Conservation (phyloP, 2,329 filamentous ascomycete species). For the Fusarium secorum region DNA sequence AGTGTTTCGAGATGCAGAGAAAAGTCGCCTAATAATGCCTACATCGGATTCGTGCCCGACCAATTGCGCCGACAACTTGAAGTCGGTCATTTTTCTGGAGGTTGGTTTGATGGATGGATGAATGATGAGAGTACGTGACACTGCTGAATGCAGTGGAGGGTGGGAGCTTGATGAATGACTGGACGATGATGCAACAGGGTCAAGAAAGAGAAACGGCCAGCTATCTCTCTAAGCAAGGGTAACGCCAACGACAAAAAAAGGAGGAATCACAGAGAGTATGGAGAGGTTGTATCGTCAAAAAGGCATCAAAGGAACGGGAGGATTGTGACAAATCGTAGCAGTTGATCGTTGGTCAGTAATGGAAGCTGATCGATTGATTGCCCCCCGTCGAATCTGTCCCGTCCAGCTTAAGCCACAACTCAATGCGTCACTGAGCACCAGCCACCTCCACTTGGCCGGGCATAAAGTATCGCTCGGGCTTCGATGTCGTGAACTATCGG, state of each 20-base stretch:
- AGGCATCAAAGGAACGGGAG: not conserved
- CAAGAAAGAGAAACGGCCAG: conserved; percentile 20
- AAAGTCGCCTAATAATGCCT: conserved; percentile 46
- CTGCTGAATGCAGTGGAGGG: conserved; percentile 14
- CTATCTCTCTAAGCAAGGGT: conserved; percentile 16
- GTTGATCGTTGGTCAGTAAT: conserved; percentile 35
- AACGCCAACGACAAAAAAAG: conserved; percentile 8
- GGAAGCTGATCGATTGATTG: conserved; percentile 43
- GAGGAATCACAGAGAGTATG: not conserved
- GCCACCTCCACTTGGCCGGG: conserved; percentile 36
- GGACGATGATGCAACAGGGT: conserved; percentile 4
- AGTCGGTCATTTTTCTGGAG: conserved; percentile 68
- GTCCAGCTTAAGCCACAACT: conserved; percentile 38
- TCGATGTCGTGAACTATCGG: not conserved
- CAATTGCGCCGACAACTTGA: conserved; percentile 91
- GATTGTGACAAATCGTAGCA: conserved; percentile 22
- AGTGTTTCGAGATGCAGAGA: not conserved
- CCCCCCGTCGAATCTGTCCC: not conserved
- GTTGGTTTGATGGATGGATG: conserved; percentile 53
- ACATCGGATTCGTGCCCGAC: conserved; percentile 94
- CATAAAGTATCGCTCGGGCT: not conserved
- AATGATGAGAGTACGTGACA: conserved; percentile 25
- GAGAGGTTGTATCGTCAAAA: conserved; percentile 6
- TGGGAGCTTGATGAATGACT: conserved; percentile 12
- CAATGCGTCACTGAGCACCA: conserved; percentile 36